Evolutionary conservation across 495 filamentous ascomycete species (phyloP).

Genomic region (Neurospora terricola): DNA sequence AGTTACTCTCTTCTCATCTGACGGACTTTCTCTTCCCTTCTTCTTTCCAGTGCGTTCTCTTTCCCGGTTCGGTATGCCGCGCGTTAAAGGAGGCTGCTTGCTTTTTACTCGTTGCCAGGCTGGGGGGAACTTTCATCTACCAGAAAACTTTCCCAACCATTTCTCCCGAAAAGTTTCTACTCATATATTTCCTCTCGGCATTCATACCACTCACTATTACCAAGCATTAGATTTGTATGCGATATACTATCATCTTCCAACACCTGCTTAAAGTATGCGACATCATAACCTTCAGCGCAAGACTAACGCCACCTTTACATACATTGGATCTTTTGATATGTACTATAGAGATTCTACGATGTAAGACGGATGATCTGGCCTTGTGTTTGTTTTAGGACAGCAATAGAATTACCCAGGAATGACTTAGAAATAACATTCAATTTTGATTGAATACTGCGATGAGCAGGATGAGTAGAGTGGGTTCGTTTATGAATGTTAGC

Average conservation of each 20-base stretch:
- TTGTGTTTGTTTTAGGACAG: neutral
- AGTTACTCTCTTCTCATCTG: neutral
- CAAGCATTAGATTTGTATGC: neutral
- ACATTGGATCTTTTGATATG: neutral
- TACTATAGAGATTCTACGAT: neutral
- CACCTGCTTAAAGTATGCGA: too few relatives aligned
- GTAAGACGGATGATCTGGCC: neutral
- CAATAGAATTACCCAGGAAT: neutral
- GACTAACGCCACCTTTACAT: neutral
- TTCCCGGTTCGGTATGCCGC: too few relatives aligned
- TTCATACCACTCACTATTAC: neutral
- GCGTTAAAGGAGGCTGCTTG: too few relatives aligned
- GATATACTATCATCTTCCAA: neutral
- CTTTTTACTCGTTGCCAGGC: too few relatives aligned
- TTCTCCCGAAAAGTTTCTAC: neutral
- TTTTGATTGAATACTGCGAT: neutral
- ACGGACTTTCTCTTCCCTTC: neutral
- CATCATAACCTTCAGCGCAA: neutral
- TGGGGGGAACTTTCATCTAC: too few relatives aligned
- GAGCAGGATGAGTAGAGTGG: neutral
- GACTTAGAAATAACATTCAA: neutral
- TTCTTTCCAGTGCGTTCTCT: neutral
- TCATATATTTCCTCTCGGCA: neutral
- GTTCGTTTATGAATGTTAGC: neutral
- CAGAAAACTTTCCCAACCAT: neutral